These are phyloP conservation scores for Apiospora malaysiana DNA, from an alignment of 2,329 filamentous ascomycete genomes.

Conservation along the genomic window DNA sequence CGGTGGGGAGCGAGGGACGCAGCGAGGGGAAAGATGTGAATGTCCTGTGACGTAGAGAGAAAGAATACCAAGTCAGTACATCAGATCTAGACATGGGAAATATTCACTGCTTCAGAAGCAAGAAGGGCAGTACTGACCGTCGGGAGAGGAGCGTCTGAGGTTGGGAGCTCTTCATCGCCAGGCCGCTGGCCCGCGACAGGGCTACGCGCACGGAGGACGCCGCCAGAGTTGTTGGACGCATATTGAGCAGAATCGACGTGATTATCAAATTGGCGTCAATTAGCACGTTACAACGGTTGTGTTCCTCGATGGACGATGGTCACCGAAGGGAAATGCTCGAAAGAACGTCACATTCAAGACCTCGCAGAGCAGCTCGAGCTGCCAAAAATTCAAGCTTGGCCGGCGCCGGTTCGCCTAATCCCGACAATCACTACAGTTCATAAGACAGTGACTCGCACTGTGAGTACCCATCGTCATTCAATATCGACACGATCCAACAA, in stretches of 20 bases:
- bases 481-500: too few relatives aligned
- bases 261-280: background rate
- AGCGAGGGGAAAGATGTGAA: conserved; percentile 57
- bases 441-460: background rate
- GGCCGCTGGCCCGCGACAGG: conserved; percentile 19
- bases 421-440: background rate
- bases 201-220: conserved; percentile 20
- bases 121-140: background rate
- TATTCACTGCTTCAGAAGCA: too few relatives aligned
- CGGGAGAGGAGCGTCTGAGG: background rate
- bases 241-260: background rate
- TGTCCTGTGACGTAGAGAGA: conserved; percentile 39
- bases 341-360: background rate
- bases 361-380: background rate
- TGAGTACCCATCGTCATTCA: too few relatives aligned
- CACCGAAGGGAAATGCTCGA: background rate
- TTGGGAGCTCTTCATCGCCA: conserved; percentile 18
- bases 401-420: conserved; percentile 11
- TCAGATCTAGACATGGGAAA: background rate
- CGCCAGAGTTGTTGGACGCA: conserved; percentile 18
- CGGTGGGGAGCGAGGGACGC: conserved; percentile 51
- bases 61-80: background rate
- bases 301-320: background rate
- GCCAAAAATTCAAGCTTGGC: conserved; percentile 9
- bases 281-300: background rate